These are phyloP conservation scores for Talaromyces sp. DNA, from an alignment of 2,329 filamentous ascomycete genomes.

Conservation along the genomic window DNA sequence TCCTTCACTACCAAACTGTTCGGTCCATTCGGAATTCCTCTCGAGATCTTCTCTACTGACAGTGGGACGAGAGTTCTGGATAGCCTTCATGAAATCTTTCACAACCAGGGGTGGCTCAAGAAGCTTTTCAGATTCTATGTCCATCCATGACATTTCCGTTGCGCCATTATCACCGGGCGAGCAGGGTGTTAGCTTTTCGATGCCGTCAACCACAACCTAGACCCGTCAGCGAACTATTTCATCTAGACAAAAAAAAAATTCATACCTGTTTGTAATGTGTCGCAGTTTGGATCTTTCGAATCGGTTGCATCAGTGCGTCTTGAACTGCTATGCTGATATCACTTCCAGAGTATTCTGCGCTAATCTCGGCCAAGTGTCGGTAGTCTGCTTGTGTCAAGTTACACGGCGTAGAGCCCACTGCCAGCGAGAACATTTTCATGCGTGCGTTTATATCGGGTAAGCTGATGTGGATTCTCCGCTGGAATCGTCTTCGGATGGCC, in stretches of 20 bases:
- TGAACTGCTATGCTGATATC: constrained; percentile 96
- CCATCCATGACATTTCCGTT: constrained; percentile 89
- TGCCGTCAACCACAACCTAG: constrained; percentile 66
- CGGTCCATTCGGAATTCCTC: constrained; percentile 86
- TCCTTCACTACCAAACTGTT: constrained; percentile 92
- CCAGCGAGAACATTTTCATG: constrained; percentile 92
- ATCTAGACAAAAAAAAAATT: background rate
- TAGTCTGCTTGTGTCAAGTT: constrained; percentile 75
- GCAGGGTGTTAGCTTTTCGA: constrained; percentile 69
- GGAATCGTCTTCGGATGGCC: constrained; percentile 92
- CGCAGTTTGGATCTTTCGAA: constrained; percentile 92
- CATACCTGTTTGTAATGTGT: constrained; percentile 93
- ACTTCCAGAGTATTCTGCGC: constrained; percentile 91
- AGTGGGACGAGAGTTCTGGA: constrained; percentile 82
- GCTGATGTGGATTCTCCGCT: constrained; percentile 91
- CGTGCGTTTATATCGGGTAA: constrained; percentile 82
- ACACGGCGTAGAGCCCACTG: constrained; percentile 89
- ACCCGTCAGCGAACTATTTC: constrained; percentile 1
- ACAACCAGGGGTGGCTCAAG: constrained; percentile 80
- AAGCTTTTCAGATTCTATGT: constrained; percentile 76
- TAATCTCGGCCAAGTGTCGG: constrained; percentile 70
- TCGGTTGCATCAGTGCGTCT: constrained; percentile 93
- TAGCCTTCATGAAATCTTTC: constrained; percentile 90
- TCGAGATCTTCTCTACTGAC: constrained; percentile 82
- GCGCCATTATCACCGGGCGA: constrained; percentile 84